phyloP scores from a whole-genome alignment of 2,329 filamentous ascomycete species.

The Botrytis squamosa region DNA sequence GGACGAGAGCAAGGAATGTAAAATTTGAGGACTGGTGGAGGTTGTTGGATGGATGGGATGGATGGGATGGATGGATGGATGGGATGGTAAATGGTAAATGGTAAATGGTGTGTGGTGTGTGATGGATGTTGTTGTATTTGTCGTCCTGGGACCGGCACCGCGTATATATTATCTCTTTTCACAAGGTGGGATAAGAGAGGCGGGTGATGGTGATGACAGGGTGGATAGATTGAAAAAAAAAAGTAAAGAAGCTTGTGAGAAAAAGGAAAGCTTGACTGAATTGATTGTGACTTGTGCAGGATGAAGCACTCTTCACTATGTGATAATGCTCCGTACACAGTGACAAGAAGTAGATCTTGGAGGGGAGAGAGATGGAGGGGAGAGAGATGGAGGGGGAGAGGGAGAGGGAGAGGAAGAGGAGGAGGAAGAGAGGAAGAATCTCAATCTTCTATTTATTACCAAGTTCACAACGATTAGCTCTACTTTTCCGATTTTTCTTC shows the following conservation, averaged over 20 bases:
- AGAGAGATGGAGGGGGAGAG: too few species aligned
- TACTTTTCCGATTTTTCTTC: not conserved
- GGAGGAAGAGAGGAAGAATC: not conserved
- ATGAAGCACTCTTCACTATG: not conserved
- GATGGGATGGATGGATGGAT: not conserved
- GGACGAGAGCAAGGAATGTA: conserved; percentile 11
- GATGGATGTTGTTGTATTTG: not conserved
- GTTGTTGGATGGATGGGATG: not conserved
- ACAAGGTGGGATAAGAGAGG: not conserved
- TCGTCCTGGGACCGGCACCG: not conserved
- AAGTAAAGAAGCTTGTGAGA: not conserved
- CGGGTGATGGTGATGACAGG: not conserved
- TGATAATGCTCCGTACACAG: not conserved
- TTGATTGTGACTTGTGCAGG: not conserved
- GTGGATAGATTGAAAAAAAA: not conserved
- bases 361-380: not conserved
- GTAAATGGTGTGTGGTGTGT: not conserved
- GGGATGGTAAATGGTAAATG: not conserved
- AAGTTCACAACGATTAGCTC: not conserved
- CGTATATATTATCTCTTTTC: not conserved
- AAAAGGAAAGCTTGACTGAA: not conserved
- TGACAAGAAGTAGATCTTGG: not conserved
- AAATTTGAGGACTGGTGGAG: conserved; percentile 13
- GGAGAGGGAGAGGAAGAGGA: not conserved
- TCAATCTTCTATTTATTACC: not conserved